Evolutionary conservation across 495 filamentous ascomycete genomes (phyloP), one percentile per base, ranked within the genome.

Genomic region (Penicillium steckii): DNA sequence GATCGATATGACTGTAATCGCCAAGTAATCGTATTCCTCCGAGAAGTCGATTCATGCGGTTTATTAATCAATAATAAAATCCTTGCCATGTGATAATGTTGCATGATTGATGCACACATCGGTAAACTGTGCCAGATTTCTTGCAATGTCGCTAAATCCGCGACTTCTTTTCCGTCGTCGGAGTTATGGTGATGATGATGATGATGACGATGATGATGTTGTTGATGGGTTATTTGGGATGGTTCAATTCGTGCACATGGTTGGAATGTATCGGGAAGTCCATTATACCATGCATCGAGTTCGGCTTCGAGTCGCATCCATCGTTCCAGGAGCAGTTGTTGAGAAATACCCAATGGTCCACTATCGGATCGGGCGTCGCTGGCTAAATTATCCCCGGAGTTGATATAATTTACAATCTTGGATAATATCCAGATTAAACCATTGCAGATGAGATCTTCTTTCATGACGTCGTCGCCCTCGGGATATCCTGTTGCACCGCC

Each of bases 81-180:
- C 38, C 79, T 80, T 0, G 80, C 79, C 77, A 87, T 83, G 56
- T 87, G 82, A 57, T 83, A 87, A 52, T 75, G 75, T 59, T 85
- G 83, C 80, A 85, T 85, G 8, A 79, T 79, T 4, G 81, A 82
- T 1, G 77, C 79, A 66, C 81, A 85, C 76, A 85, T 83, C 2
- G 82, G 77, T 3, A 82, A 71, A 52, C 79, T 82, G 57, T 80
- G 79, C 84, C 84, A 87, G 17, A 82, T 71, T 64, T 85, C 84
- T 2, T 78, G 73, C 45, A 87, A 72, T 0, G 75, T 66, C 22
- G 57, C 45, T 23, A 61, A 49, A 17, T 73, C 70, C 27, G 66
- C 66, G 21, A 44, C 51, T 42, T 68, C 66, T 45, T 64, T 51
- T 48, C 22, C 12, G 61, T n/a, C n/a, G n/a, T n/a, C n/a, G n/a